A percentile compares a stretch with the other conserved stretches of the same genome.
Conservation (phyloP, 148 eudicot genomes). For the Dianthus caryophyllus region DNA sequence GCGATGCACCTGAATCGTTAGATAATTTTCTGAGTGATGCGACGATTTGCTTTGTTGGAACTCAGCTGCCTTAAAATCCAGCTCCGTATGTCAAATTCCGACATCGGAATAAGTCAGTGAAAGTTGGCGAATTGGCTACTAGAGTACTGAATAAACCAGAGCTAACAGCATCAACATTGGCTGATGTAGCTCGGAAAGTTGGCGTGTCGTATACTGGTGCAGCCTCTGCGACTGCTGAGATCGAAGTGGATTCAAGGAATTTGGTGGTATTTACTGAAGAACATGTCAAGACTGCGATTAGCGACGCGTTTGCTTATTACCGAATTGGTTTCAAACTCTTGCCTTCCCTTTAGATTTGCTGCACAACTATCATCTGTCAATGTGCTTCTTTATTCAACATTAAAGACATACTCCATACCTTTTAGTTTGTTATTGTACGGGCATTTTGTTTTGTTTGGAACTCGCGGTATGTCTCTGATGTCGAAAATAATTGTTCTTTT, state of each 20-base stretch:
- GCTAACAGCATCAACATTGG: background rate
- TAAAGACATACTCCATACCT: too few species aligned
- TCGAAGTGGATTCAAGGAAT: background rate
- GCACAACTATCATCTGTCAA: too few species aligned
- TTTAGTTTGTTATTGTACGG: too few species aligned
- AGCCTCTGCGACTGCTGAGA: too few species aligned
- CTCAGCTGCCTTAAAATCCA: background rate
- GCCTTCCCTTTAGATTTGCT: too few species aligned
- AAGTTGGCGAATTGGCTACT: constrained; percentile 15
- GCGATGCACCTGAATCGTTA: background rate
- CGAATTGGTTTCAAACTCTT: constrained; percentile 7
- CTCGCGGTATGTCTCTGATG: too few species aligned
- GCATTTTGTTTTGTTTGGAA: too few species aligned
- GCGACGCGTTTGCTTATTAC: constrained; percentile 11
- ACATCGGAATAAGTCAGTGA: background rate
- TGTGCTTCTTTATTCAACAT: too few species aligned
- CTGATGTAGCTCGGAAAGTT: constrained; percentile 2
- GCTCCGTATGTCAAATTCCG: too few species aligned
- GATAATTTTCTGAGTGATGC: background rate
- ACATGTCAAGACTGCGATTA: background rate
- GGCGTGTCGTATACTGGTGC: background rate
- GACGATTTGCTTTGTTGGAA: constrained; percentile 17
- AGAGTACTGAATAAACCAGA: constrained; percentile 13
- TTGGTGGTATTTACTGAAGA: constrained; percentile 7
- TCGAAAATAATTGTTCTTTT: too few species aligned